Evolutionary conservation across 2,329 filamentous ascomycete species (phyloP).

Genomic region (Venturia effusa): DNA sequence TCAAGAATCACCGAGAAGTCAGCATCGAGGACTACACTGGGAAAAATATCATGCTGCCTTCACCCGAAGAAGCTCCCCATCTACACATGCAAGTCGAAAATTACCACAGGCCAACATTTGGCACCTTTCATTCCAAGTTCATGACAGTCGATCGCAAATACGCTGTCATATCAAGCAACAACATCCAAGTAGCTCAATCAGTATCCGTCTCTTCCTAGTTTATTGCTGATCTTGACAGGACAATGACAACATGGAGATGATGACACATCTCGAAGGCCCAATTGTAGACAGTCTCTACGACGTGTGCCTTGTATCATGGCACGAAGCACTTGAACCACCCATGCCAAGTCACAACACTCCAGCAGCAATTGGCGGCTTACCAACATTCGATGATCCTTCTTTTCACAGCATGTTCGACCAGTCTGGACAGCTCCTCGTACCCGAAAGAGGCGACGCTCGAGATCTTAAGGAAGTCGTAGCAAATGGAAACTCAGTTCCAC

Average conservation of each 20-base stretch:
- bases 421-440: conserved; percentile 16
- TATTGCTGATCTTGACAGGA: conserved; percentile 27
- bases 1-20: conserved; percentile 56
- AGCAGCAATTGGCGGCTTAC: conserved; percentile 28
- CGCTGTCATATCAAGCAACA: conserved; percentile 67
- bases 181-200: conserved; percentile 41
- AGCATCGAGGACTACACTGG: conserved; percentile 47
- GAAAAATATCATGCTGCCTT: conserved; percentile 46
- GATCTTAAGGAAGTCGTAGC: conserved; percentile 11
- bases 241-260: conserved; percentile 75
- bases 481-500: conserved; percentile 15
- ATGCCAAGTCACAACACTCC: conserved; percentile 45
- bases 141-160: conserved; percentile 64
- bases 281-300: conserved; percentile 71
- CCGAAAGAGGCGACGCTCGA: conserved; percentile 15
- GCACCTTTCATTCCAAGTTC: conserved; percentile 70
- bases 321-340: conserved; percentile 48
- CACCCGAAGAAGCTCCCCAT: conserved; percentile 55
- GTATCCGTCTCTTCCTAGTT: neutral
- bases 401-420: conserved; percentile 23
- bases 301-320: conserved; percentile 62
- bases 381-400: conserved; percentile 21
- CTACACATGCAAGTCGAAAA: conserved; percentile 64
- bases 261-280: conserved; percentile 62
- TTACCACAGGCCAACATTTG: conserved; percentile 57